Conservation (phyloP, 2,329 filamentous ascomycete genomes). For the Dactylella cylindrospora region DNA sequence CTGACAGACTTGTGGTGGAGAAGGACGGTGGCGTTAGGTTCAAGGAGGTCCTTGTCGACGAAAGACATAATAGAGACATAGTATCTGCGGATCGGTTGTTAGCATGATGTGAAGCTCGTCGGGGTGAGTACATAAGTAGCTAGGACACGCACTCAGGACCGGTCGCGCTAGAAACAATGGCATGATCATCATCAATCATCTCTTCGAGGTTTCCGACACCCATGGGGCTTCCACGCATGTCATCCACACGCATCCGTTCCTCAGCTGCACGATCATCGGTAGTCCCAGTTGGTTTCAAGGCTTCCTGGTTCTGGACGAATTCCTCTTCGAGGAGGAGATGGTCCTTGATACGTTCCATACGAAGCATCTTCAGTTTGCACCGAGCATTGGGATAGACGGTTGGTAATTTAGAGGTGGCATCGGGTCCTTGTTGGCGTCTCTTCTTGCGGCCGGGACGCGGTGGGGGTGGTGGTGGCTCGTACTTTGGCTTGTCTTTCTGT, state of each 20-base stretch:
- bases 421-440: constrained; percentile 90
- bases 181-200: constrained; percentile 98
- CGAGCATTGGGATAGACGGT: constrained; percentile 91
- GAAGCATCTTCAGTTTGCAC: constrained; percentile 94
- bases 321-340: constrained; percentile 95
- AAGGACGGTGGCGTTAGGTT: constrained; percentile 91
- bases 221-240: constrained; percentile 98
- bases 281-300: constrained; percentile 75
- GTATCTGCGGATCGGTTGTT: constrained; percentile 48
- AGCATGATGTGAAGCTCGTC: background rate
- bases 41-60: constrained; percentile 95
- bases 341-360: constrained; percentile 98
- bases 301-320: constrained; percentile 98
- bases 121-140: background rate
- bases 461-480: constrained; percentile 96
- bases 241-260: constrained; percentile 90
- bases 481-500: constrained; percentile 99
- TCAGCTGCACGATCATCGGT: constrained; percentile 83
- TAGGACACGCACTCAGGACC: constrained; percentile 74
- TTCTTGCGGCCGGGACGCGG: constrained; percentile 98
- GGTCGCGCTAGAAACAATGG: constrained; percentile 95
- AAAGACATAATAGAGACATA: constrained; percentile 99
- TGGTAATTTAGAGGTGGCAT: constrained; percentile 91
- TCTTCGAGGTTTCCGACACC: constrained; percentile 96
- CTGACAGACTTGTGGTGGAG: constrained; percentile 97